Conservation (phyloP, 2,329 filamentous ascomycete genomes). For the Canariomyces notabilis region DNA sequence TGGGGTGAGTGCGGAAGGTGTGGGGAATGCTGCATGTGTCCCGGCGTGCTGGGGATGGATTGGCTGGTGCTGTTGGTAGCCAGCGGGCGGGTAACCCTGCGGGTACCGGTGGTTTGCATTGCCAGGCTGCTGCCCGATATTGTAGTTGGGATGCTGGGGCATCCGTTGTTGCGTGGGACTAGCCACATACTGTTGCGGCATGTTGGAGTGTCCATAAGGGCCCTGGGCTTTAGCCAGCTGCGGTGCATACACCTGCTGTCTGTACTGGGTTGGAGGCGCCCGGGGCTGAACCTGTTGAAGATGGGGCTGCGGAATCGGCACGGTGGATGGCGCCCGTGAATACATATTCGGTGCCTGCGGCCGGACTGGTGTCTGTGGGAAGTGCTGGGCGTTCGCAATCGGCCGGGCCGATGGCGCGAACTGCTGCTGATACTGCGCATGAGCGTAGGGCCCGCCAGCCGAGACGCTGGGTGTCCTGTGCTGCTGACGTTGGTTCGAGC, state of each 20-base stretch:
- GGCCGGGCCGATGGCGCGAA: constrained; percentile 46
- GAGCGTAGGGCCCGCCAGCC: constrained; percentile 35
- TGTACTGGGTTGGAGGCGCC: constrained; percentile 41
- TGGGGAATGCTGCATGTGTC: constrained; percentile 24
- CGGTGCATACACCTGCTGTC: constrained; percentile 46
- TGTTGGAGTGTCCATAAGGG: constrained; percentile 47
- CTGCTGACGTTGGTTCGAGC: constrained; percentile 28
- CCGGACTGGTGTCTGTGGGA: constrained; percentile 39
- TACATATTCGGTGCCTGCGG: constrained; percentile 34
- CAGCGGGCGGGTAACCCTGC: constrained; percentile 22
- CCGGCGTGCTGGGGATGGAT: constrained; percentile 32
- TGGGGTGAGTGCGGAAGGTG: constrained; percentile 30
- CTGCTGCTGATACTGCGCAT: constrained; percentile 43
- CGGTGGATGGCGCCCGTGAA: constrained; percentile 35
- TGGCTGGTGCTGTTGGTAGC: constrained; percentile 25
- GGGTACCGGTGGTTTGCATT: constrained; percentile 40
- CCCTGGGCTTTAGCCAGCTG: constrained; percentile 49
- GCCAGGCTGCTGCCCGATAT: constrained; percentile 37
- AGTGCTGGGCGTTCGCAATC: constrained; percentile 34
- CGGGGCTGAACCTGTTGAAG: constrained; percentile 35
- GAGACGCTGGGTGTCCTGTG: constrained; percentile 36
- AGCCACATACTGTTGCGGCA: constrained; percentile 41
- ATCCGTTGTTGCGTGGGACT: constrained; percentile 40
- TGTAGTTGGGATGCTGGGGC: constrained; percentile 37
- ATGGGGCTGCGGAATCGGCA: constrained; percentile 35